A percentile compares a stretch with the other conserved stretches of the same genome.
Conservation (phyloP, 257 asterid genomes). For the Marsdenia floribunda region DNA sequence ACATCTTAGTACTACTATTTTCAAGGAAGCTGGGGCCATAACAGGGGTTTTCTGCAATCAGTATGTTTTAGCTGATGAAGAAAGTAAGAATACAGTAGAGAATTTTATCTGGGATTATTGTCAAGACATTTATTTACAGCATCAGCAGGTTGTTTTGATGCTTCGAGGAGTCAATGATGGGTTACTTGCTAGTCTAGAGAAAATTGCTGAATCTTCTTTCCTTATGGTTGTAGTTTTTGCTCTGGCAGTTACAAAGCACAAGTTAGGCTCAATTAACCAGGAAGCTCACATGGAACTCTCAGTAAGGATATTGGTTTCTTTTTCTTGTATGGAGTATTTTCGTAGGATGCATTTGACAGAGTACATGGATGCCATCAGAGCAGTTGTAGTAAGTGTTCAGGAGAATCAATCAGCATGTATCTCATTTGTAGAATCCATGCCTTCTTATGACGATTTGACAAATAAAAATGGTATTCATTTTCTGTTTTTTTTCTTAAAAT, state of each 20-base stretch:
- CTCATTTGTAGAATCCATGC: constrained; percentile 72
- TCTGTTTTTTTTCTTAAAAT: constrained; percentile 14
- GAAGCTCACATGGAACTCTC: constrained; percentile 47
- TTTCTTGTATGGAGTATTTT: constrained; percentile 94
- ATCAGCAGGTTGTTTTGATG: constrained; percentile 48
- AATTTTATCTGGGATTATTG: constrained; percentile 74
- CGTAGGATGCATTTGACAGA: constrained; percentile 89
- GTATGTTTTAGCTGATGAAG: constrained; percentile 65
- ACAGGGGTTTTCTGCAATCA: constrained; percentile 76
- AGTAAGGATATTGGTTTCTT: constrained; percentile 63
- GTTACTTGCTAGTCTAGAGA: constrained; percentile 58
- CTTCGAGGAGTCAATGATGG: constrained; percentile 44
- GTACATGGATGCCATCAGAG: constrained; percentile 88
- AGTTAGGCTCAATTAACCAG: constrained; percentile 40
- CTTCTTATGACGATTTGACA: constrained; percentile 63
- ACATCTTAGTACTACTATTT: constrained; percentile 47
- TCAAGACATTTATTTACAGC: constrained; percentile 58
- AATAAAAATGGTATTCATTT: constrained; percentile 45
- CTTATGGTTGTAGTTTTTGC: constrained; percentile 95
- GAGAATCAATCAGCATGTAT: constrained; percentile 75
- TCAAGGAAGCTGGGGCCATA: constrained; percentile 85
- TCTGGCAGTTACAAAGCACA: constrained; percentile 67
- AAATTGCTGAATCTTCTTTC: constrained; percentile 84
- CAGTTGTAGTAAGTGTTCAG: constrained; percentile 70
- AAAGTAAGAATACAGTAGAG: constrained; percentile 50